Conservation (phyloP, 306 rosid genomes). For the Betula pendula region DNA sequence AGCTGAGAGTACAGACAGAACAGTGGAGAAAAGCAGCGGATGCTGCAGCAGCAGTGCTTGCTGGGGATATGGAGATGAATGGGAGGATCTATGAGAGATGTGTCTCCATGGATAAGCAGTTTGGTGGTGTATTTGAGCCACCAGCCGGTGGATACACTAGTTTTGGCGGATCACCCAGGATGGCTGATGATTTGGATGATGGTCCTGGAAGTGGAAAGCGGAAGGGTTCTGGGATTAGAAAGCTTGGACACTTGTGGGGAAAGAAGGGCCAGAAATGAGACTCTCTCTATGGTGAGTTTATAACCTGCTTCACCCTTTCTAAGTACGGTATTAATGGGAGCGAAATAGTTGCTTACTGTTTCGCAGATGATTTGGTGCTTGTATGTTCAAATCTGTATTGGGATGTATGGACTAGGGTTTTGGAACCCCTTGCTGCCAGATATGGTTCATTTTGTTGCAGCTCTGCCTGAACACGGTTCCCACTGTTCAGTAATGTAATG, state of each 20-base stretch:
- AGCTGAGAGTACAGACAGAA: conserved; percentile 78
- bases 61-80: conserved; percentile 65
- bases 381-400: background rate
- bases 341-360: conserved; percentile 58
- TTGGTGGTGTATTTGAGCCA: conserved; percentile 56
- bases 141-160: conserved; percentile 62
- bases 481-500: background rate
- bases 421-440: background rate
- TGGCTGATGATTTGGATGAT: conserved; percentile 62
- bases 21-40: conserved; percentile 95
- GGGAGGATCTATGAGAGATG: conserved; percentile 73
- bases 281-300: background rate
- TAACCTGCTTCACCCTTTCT: conserved; percentile 19
- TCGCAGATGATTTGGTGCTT: conserved; percentile 17
- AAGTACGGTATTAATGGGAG: conserved; percentile 30
- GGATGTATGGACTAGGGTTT: background rate
- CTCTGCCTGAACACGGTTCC: background rate
- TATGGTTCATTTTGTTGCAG: background rate
- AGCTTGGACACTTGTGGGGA: conserved; percentile 87
- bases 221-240: conserved; percentile 77
- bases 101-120: conserved; percentile 87
- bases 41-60: conserved; percentile 86
- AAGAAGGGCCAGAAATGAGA: conserved; percentile 71
- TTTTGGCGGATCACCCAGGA: conserved; percentile 67
- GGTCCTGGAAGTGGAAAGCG: conserved; percentile 65